phyloP scores from a whole-genome alignment of 2,329 filamentous ascomycete species.

The Cladosporium cucumerinum region DNA sequence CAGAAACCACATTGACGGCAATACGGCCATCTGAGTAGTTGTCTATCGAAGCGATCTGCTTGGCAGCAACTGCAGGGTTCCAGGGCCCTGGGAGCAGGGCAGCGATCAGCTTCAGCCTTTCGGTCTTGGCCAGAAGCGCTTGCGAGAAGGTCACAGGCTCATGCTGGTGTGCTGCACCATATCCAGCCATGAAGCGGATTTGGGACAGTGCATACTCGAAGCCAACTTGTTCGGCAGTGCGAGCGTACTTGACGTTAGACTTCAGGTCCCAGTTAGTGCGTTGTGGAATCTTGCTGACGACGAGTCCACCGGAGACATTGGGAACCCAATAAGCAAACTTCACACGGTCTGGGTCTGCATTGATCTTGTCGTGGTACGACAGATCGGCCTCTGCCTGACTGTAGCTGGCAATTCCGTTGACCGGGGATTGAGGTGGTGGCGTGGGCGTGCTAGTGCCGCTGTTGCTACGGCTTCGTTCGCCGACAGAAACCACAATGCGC shows the following conservation, averaged over 20 bases:
- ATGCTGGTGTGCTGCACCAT: constrained; percentile 46
- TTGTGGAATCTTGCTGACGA: constrained; percentile 53
- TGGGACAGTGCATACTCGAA: constrained; percentile 54
- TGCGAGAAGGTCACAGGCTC: constrained; percentile 54
- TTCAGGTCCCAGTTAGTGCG: constrained; percentile 49
- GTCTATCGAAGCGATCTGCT: constrained; percentile 54
- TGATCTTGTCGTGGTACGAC: constrained; percentile 39
- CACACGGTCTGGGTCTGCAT: constrained; percentile 43
- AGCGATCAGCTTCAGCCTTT: constrained; percentile 51
- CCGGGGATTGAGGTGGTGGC: constrained; percentile 16
- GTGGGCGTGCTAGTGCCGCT: constrained; percentile 16
- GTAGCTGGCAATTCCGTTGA: constrained; percentile 18
- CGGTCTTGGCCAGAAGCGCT: constrained; percentile 47
- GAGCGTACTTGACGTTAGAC: constrained; percentile 49
- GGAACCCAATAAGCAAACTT: constrained; percentile 55
- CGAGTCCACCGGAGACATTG: constrained; percentile 53
- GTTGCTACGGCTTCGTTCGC: constrained; percentile 22
- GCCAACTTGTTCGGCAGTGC: constrained; percentile 47
- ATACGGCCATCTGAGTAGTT: constrained; percentile 51
- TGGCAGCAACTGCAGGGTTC: constrained; percentile 52
- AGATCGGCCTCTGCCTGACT: constrained; percentile 18
- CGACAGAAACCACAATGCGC: constrained; percentile 58
- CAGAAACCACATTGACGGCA: constrained; percentile 52
- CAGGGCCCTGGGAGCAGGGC: constrained; percentile 51
- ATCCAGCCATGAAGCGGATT: constrained; percentile 52